A percentile compares a stretch with the other conserved stretches of the same genome.
phyloP scores from a whole-genome alignment of 345 rosid species.

The Citrus australasica region DNA sequence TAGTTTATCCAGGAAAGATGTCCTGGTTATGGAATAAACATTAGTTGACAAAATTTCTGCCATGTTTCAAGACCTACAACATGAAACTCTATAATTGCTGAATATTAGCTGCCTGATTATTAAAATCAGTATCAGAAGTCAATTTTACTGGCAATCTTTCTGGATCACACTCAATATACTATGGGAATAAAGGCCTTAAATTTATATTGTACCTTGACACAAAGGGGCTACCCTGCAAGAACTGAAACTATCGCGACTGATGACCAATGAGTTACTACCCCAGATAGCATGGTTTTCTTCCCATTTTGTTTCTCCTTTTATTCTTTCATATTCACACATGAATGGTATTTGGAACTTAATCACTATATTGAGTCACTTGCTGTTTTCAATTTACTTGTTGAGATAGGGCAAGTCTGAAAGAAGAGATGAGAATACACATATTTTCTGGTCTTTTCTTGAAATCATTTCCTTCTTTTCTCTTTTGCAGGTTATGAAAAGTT shows the following conservation, averaged over 20 bases:
- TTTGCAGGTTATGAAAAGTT: constrained; percentile 70
- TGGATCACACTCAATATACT: not conserved
- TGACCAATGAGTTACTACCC: not conserved
- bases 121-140: not conserved
- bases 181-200: not conserved
- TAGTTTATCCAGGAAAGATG: not conserved
- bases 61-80: not conserved
- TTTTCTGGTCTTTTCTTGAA: not conserved
- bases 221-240: not conserved
- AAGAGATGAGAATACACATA: not conserved
- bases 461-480: not conserved
- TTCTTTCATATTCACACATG: not conserved
- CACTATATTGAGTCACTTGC: not conserved
- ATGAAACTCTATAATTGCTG: not conserved
- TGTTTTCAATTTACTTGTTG: not conserved
- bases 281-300: not conserved
- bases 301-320: not conserved
- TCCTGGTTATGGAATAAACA: not conserved
- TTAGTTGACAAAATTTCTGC: not conserved
- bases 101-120: not conserved
- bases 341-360: not conserved
- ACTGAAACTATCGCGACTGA: not conserved
- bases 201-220: not conserved
- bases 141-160: not conserved
- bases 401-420: not conserved